Conservation (phyloP, 1,139 yeast species). For the Saccharomyces hybrid region DNA sequence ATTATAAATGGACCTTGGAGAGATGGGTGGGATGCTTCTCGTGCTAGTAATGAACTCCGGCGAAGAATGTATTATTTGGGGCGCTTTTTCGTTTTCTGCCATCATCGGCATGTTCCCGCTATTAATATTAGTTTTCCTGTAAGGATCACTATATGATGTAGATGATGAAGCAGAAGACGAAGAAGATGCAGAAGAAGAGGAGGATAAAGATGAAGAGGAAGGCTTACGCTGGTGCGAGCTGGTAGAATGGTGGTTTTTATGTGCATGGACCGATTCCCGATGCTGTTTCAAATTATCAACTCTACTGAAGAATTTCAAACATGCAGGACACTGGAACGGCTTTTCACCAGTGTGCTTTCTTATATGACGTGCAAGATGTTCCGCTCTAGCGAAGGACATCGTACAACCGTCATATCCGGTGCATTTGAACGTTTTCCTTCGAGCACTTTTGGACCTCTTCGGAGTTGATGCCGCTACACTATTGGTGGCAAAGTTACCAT, state of each 20-base stretch:
- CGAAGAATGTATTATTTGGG: not conserved
- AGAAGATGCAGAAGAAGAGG: constrained; percentile 4
- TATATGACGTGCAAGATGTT: constrained; percentile 87
- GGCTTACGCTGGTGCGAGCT: not conserved
- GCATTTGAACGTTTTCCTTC: constrained; percentile 69
- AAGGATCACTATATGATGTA: constrained; percentile 51
- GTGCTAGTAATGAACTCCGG: not conserved
- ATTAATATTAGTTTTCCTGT: constrained; percentile 15
- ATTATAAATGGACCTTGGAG: not conserved
- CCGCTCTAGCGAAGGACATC: constrained; percentile 85
- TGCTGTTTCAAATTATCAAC: constrained; percentile 89
- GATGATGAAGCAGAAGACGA: constrained; percentile 4
- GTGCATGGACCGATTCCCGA: constrained; percentile 77
- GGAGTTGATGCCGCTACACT: not conserved
- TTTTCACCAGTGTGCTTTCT: constrained; percentile 94
- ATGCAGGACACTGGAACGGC: constrained; percentile 81
- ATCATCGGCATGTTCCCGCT: not conserved
- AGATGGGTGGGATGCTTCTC: not conserved
- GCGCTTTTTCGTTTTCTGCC: not conserved
- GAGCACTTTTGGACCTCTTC: not conserved
- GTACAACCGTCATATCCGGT: constrained; percentile 83
- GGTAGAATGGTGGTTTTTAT: not conserved
- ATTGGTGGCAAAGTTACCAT: not conserved
- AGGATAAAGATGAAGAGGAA: not conserved
- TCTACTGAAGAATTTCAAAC: constrained; percentile 73